A percentile compares a stretch with the other conserved stretches of the same genome.
Evolutionary conservation across 2,329 filamentous ascomycete species (phyloP).

Genomic region (Fusarium euwallaceae): DNA sequence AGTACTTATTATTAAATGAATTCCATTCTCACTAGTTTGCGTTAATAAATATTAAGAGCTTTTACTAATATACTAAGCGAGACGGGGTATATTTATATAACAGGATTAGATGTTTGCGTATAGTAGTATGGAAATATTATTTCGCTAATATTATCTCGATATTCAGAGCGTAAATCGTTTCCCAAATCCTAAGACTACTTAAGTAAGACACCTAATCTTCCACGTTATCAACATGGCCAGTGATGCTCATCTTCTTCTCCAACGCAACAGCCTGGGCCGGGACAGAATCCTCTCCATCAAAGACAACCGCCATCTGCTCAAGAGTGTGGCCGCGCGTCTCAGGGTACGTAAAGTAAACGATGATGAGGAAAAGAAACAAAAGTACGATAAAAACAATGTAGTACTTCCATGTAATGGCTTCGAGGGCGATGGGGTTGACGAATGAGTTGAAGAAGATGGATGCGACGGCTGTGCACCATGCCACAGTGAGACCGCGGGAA

Average conservation of each 20-base stretch:
- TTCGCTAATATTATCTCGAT: not conserved
- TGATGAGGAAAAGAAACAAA: constrained; percentile 33
- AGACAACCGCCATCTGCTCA: constrained; percentile 43
- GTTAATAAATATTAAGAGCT: not conserved
- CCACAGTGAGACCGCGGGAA: constrained; percentile 56
- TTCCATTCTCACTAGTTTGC: not conserved
- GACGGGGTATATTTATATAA: not conserved
- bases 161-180: not conserved
- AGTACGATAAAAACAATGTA: constrained; percentile 38
- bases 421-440: constrained; percentile 49
- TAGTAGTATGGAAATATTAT: too few relatives aligned
- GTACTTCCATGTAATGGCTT: constrained; percentile 36
- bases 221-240: constrained; percentile 3
- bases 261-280: constrained; percentile 14
- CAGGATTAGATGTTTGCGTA: too few relatives aligned
- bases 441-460: constrained; percentile 54
- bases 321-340: constrained; percentile 50
- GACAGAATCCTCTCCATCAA: constrained; percentile 38
- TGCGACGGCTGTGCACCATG: constrained; percentile 55
- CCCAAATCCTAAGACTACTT: not conserved
- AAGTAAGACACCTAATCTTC: not conserved
- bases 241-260: constrained; percentile 26
- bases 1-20: not conserved
- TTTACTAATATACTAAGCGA: not conserved
- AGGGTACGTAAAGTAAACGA: constrained; percentile 45